A percentile compares a stretch with the other conserved stretches of the same genome.
Conservation (phyloP, 768 basidiomycete species). For the Naganishia onofrii region DNA sequence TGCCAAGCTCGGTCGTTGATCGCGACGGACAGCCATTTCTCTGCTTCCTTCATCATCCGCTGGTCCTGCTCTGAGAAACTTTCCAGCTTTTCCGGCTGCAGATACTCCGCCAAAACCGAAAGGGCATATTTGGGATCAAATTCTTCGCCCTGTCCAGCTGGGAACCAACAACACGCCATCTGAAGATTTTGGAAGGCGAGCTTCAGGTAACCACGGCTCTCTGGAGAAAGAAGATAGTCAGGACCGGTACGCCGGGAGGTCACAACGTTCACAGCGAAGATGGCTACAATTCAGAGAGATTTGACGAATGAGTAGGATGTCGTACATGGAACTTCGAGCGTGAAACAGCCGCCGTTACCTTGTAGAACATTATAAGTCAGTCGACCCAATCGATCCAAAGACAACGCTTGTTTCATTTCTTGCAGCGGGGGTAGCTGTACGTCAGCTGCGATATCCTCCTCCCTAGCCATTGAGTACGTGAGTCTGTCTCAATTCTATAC, state of each 20-base stretch:
- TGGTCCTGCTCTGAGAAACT: constrained; percentile 13
- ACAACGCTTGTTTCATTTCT: constrained; percentile 30
- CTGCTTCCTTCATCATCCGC: neutral
- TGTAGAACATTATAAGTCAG: constrained; percentile 46
- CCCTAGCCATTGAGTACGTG: constrained; percentile 31
- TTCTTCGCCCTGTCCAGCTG: neutral
- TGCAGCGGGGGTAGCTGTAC: constrained; percentile 37
- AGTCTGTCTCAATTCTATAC: no score
- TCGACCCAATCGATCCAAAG: constrained; percentile 38
- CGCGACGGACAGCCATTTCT: neutral
- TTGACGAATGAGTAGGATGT: no score
- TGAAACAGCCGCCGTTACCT: no score
- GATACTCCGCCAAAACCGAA: neutral
- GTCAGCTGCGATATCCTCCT: constrained; percentile 38
- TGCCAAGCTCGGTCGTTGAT: neutral
- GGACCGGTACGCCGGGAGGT: constrained; percentile 28
- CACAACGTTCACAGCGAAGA: constrained; percentile 23
- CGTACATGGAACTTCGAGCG: no score
- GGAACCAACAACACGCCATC: constrained; percentile 45
- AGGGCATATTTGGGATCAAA: neutral
- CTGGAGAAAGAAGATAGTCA: constrained; percentile 42
- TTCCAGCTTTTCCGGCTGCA: neutral
- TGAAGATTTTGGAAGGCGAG: constrained; percentile 43
- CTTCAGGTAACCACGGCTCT: constrained; percentile 34
- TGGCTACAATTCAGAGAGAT: no score